Evolutionary conservation across 768 basidiomycete species (phyloP).

Genomic region (Holtermannia corniformis): DNA sequence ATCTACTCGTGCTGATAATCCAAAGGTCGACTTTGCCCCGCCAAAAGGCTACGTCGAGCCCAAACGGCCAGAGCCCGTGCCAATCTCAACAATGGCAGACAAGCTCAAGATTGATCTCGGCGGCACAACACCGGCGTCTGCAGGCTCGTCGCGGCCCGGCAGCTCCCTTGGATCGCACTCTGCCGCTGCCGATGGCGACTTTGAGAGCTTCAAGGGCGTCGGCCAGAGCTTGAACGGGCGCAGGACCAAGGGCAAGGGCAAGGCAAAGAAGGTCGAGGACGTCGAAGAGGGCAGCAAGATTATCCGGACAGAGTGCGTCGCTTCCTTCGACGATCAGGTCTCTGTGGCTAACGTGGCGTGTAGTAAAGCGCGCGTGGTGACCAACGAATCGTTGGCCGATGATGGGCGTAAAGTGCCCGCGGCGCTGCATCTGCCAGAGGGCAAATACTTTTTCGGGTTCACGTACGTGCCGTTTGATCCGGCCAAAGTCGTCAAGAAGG

Average conservation of each 20-base stretch:
- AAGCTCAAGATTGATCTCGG: conserved; percentile 82
- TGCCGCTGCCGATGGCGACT: conserved; percentile 14
- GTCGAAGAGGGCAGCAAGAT: conserved; percentile 78
- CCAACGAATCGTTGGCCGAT: conserved; percentile 64
- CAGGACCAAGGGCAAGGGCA: conserved; percentile 91
- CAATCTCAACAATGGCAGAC: conserved; percentile 85
- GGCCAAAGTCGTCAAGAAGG: conserved; percentile 27
- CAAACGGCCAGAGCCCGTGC: conserved; percentile 67
- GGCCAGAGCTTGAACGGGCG: conserved; percentile 84
- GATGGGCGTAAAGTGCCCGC: conserved; percentile 70
- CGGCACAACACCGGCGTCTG: conserved; percentile 53
- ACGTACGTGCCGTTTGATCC: conserved; percentile 53
- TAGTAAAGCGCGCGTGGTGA: conserved; percentile 75
- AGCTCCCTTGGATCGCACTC: conserved; percentile 1
- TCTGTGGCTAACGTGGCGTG: background rate
- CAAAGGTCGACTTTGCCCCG: conserved; percentile 93
- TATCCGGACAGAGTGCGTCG: conserved; percentile 72
- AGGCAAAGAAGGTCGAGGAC: conserved; percentile 68
- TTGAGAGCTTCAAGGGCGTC: conserved; percentile 88
- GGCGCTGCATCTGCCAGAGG: conserved; percentile 78
- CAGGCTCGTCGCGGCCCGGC: conserved; percentile 71
- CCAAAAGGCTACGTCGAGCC: conserved; percentile 84
- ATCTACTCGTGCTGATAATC: conserved; percentile 1
- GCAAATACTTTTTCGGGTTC: conserved; percentile 95
- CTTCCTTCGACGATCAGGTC: background rate